Evolutionary conservation across 2,329 filamentous ascomycete genomes (phyloP), one percentile per base, ranked within the genome.

Genomic region (Colletotrichum theobromicola): DNA sequence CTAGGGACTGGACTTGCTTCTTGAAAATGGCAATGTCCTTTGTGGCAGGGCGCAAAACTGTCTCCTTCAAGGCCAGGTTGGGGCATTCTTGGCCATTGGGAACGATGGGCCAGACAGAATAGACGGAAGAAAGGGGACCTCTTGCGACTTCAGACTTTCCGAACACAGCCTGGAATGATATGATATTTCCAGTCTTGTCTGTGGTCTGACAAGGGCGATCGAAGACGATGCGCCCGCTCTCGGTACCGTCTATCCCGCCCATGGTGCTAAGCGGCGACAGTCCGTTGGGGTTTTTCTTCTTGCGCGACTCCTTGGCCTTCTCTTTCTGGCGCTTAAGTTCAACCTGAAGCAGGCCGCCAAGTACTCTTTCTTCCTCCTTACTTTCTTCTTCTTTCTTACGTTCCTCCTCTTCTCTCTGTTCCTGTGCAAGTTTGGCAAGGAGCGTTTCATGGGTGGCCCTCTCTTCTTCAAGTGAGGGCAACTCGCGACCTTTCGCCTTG

Each of bases 391-490:
- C 80, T 75, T 86, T 89, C 78, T 88, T 89, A 57, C 86, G 85
- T 53, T 89, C 87, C 65, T 90, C 87, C 62, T 87, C 87, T 76
- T 88, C 86, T 75, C 86, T 88, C 75, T 91, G 87, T 80, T 88
- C 89, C 83, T 86, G 85, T 77, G 89, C 93, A 66, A 91, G 84
- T 79, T 89, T 88, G 60, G 91, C 91, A 32, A 94, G 87, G 28
- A 90, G 91, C 26, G 93, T 93, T 84, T 97, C 94, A 76, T 98
- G 95, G 16, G 92, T 92, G 32, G 94, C 95, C 50, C 96, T 91
- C 83, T 98, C 96, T 79, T 97, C 95, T 80, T 98, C 95, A 8
- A 98, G 87, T 35, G 95, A 98, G 2, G 95, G 95, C 18, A 98
- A 86, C 75, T 95, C 90, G 70, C 92, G 90, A 35, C 95, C 94